Evolutionary conservation across 2,329 filamentous ascomycete species (phyloP).

Genomic region (Ophiostoma tasmaniense): DNA sequence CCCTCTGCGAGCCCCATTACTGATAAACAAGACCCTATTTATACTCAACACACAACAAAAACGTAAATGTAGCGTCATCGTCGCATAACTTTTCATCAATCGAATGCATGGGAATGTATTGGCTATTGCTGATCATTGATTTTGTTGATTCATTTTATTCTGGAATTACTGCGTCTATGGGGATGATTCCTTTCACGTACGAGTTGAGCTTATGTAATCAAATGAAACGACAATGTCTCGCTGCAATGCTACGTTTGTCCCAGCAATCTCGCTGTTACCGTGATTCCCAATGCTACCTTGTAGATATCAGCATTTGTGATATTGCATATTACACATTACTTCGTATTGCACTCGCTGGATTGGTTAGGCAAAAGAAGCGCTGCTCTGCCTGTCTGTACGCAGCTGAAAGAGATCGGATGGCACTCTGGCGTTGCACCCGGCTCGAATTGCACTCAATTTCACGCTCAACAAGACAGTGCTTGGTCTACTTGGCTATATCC

Average conservation of each 20-base stretch:
- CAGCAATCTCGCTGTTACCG: background rate
- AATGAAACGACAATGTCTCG: background rate
- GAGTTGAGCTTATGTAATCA: background rate
- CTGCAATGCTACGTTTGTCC: background rate
- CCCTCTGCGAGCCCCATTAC: background rate
- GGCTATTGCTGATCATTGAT: no score
- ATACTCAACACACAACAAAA: background rate
- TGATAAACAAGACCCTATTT: background rate
- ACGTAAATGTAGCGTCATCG: background rate
- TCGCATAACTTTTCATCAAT: background rate
- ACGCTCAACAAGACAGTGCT: background rate
- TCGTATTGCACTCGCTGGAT: background rate
- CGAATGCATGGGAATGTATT: background rate
- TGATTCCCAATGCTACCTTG: background rate
- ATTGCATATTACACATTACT: background rate
- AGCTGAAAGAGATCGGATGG: background rate
- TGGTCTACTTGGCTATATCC: background rate
- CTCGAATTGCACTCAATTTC: background rate
- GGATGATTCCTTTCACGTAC: no score
- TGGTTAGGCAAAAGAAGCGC: background rate
- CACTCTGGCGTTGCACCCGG: background rate
- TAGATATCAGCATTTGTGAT: background rate
- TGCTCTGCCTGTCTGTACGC: background rate
- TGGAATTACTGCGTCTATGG: no score
- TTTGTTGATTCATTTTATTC: no score